These are phyloP conservation scores for Plasmodium vinckei DNA, from an alignment of 169 alveolate genomes.

Conservation along the genomic window DNA sequence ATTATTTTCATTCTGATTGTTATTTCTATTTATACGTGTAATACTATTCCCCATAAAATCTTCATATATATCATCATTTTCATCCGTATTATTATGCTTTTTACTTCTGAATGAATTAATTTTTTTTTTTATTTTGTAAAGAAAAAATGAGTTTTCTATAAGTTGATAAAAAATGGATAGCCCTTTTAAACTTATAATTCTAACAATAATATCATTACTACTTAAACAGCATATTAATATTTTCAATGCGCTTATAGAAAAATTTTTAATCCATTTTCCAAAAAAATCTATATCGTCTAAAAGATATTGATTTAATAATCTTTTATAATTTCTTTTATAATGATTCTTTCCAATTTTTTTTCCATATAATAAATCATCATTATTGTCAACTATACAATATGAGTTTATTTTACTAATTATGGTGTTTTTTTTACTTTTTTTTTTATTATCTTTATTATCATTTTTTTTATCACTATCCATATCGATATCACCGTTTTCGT, in stretches of 20 bases:
- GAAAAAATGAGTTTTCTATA: slow-evolving; percentile 58
- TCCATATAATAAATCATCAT: slow-evolving; percentile 50
- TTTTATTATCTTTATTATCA: not conserved
- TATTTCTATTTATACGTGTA: not conserved
- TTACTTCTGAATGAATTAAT: slow-evolving; percentile 12
- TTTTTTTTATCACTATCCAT: not conserved
- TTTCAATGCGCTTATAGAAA: slow-evolving; percentile 64
- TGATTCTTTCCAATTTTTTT: slow-evolving; percentile 36
- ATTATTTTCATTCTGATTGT: not conserved
- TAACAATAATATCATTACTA: slow-evolving; percentile 68
- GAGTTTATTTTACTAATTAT: slow-evolving; percentile 11
- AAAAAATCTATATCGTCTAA: slow-evolving; percentile 69
- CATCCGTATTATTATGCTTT: not conserved
- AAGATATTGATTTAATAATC: slow-evolving; percentile 23
- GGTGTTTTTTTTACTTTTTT: not conserved
- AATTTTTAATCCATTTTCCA: slow-evolving; percentile 64
- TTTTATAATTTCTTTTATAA: slow-evolving; percentile 66
- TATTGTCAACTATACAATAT: slow-evolving; percentile 23
- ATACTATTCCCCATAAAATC: not conserved
- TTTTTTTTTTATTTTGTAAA: slow-evolving; percentile 59
- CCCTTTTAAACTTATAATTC: slow-evolving; percentile 74
- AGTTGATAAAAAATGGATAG: slow-evolving; percentile 68
- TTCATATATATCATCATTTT: not conserved
- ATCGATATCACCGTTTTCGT: not conserved
- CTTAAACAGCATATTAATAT: slow-evolving; percentile 69